Evolutionary conservation across 306 rosid species (phyloP).

Genomic region (Rosa lucieae): DNA sequence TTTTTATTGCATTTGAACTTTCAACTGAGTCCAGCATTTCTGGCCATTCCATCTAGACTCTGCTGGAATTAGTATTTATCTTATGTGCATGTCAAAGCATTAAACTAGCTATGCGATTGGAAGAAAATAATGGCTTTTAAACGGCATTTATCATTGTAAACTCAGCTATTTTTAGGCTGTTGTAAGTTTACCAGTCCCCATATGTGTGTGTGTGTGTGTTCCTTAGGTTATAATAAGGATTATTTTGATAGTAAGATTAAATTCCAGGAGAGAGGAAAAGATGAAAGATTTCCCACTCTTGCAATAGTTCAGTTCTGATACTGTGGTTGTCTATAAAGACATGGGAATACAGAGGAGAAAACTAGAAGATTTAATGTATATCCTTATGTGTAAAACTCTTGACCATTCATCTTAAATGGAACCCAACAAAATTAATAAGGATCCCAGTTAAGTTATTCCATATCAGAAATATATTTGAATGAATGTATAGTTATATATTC

Average conservation of each 20-base stretch:
- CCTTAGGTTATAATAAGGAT: not conserved
- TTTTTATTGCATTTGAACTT: not conserved
- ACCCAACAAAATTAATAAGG: not conserved
- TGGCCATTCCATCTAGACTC: not conserved
- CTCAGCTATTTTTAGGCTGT: not conserved
- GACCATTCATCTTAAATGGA: not conserved
- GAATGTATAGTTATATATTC: slow-evolving; percentile 15
- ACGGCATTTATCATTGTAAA: not conserved
- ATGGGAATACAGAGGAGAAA: not conserved
- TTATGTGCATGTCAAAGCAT: not conserved
- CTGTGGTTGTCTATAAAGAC: not conserved
- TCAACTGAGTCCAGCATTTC: not conserved
- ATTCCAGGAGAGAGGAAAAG: not conserved
- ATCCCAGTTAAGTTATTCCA: not conserved
- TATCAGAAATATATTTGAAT: not conserved
- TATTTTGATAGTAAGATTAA: not conserved
- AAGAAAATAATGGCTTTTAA: not conserved
- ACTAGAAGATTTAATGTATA: not conserved
- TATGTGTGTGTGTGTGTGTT: not conserved
- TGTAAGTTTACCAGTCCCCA: not conserved
- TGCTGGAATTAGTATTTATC: not conserved
- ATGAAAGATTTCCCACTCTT: not conserved
- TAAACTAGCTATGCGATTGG: not conserved
- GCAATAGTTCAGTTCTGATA: not conserved
- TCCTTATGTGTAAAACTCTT: not conserved